Evolutionary conservation across 441 rosid genomes (phyloP).

Genomic region (Biscutella laevigata): DNA sequence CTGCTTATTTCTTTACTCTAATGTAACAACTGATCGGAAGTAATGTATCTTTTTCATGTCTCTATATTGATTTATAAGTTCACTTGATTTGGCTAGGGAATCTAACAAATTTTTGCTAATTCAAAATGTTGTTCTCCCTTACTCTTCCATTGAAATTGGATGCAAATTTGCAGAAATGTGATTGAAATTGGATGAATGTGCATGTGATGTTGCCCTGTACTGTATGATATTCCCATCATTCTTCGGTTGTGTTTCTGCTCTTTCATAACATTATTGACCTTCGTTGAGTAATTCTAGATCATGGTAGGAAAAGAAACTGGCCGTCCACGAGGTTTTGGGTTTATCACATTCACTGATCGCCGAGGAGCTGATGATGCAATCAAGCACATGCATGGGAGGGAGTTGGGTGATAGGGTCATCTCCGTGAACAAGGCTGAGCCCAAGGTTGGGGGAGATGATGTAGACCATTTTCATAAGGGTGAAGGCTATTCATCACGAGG

Average conservation of each 20-base stretch:
- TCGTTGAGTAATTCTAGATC: slow-evolving; percentile 42
- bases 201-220: no score
- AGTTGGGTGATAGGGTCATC: slow-evolving; percentile 65
- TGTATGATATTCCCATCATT: no score
- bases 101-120: no score
- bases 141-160: no score
- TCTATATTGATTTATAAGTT: no score
- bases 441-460: slow-evolving; percentile 50
- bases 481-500: slow-evolving; percentile 32
- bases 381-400: slow-evolving; percentile 80
- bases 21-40: background rate
- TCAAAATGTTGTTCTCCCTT: no score
- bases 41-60: background rate
- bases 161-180: no score
- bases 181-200: no score
- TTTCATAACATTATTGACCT: slow-evolving; percentile 18
- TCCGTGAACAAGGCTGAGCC: slow-evolving; percentile 96
- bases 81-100: no score
- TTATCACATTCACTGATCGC: slow-evolving; percentile 72
- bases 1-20: background rate
- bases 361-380: slow-evolving; percentile 88
- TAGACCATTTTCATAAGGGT: slow-evolving; percentile 51
- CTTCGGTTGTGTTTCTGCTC: no score
- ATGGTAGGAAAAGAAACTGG: slow-evolving; percentile 90
- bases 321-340: slow-evolving; percentile 91